These are phyloP conservation scores for Blastobotrys capitulatus DNA, from an alignment of 1,139 yeast genomes.

Conservation along the genomic window DNA sequence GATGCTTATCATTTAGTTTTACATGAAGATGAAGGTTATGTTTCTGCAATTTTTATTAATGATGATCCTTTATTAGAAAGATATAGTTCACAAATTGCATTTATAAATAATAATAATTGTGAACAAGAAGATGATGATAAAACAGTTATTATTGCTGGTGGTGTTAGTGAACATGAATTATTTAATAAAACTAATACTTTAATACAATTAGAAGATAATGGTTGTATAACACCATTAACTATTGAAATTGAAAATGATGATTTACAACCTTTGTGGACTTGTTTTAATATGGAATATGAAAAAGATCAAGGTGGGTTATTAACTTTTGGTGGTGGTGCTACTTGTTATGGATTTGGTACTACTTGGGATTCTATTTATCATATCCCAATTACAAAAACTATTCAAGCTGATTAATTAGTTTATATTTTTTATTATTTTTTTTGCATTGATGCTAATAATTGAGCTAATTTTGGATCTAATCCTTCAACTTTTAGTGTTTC, in stretches of 20 bases:
- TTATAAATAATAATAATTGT: conserved; percentile 14
- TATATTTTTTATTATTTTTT: background rate
- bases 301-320: conserved; percentile 18
- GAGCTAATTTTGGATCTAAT: conserved; percentile 31
- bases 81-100: conserved; percentile 42
- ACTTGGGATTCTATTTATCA: conserved; percentile 43
- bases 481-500: conserved; percentile 21
- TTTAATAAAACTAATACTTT: conserved; percentile 39
- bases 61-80: conserved; percentile 36
- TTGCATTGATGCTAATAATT: conserved; percentile 25
- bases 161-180: conserved; percentile 44
- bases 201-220: conserved; percentile 33
- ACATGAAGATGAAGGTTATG: conserved; percentile 6
- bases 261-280: conserved; percentile 52
- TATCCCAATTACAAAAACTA: background rate
- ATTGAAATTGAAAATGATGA: background rate
- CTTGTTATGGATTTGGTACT: conserved; percentile 80
- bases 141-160: conserved; percentile 51
- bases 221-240: conserved; percentile 16
- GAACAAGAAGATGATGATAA: conserved; percentile 38
- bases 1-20: conserved; percentile 35
- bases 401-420: background rate
- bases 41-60: conserved; percentile 1
- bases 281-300: conserved; percentile 41
- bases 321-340: conserved; percentile 71